These are phyloP conservation scores for Cicer bijugum DNA, from an alignment of 306 rosid species.

Conservation along the genomic window DNA sequence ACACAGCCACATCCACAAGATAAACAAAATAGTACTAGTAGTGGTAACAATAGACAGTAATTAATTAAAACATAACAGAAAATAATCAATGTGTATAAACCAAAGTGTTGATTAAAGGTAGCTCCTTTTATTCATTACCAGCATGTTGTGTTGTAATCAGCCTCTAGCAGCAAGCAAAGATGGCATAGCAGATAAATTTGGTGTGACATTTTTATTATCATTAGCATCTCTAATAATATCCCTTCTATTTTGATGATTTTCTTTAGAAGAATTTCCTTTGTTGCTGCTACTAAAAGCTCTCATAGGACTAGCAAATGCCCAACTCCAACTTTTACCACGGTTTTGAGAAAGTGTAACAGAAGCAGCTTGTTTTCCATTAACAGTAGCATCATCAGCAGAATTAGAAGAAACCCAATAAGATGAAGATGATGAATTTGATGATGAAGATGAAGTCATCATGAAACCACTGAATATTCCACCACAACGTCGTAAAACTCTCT, in stretches of 20 bases:
- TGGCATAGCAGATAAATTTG: conserved; percentile 75
- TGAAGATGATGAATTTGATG: conserved; percentile 65
- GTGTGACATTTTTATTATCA: conserved; percentile 49
- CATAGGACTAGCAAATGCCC: conserved; percentile 97
- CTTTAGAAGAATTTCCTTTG: conserved; percentile 59
- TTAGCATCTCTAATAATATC: conserved; percentile 59
- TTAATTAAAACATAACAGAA: conserved; percentile 38
- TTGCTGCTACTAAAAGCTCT: conserved; percentile 65
- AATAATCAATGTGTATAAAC: conserved; percentile 31
- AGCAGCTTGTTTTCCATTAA: conserved; percentile 47
- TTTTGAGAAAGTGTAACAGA: conserved; percentile 48
- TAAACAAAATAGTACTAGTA: conserved; percentile 21
- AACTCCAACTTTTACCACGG: conserved; percentile 70
- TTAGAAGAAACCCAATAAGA: conserved; percentile 72
- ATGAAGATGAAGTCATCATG: conserved; percentile 76
- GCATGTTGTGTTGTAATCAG: conserved; percentile 25
- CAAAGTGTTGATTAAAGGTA: conserved; percentile 1
- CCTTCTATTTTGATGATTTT: conserved; percentile 52
- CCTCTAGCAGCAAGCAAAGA: conserved; percentile 70
- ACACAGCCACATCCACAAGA: conserved; percentile 17
- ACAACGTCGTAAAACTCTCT: conserved; percentile 62
- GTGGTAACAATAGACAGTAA: conserved; percentile 14
- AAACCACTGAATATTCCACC: conserved; percentile 90
- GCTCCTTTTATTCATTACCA: neutral
- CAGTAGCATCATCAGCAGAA: conserved; percentile 58